Base-by-base conservation (phyloP, 129 eudicot genomes). In the Tanacetum coccineum region DNA sequence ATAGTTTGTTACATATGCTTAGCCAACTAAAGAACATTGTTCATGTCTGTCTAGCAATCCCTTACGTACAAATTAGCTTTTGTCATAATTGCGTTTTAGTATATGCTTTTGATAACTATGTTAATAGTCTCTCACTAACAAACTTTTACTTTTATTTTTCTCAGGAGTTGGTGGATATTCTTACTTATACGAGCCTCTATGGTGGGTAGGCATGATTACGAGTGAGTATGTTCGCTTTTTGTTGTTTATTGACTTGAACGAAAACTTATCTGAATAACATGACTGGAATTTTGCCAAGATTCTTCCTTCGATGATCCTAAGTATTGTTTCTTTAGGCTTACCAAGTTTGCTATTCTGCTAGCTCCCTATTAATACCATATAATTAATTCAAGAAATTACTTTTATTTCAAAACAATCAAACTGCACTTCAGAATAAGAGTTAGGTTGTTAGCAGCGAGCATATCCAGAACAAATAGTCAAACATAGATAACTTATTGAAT, bases 201-300 rank as follows among this genome's bases (percentile, higher is more conserved):
- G 98, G 98, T 91, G 98, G 98, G 80, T 83, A 71, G 98, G 98
- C 80, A 78, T 91, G 93, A 91, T 81, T 72, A 81, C 98, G 76
- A 91, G 98, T 91, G 72, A 91, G 98, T 85, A 80, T 51, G 70
- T 28, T 64, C 59, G 46, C 59, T 60, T 50, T 18, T 60, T 59
- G 20, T 25, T 18, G 49, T 60, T 60, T 59, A 49, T 30, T 48
- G 28, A 59, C 30, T 14, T 74, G 7, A 13, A 48, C 5, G 22
- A 18, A 32, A 36, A 14, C 3, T 49, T 12, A 13, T 51, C 4
- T 62, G 45, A 11, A 59, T 46, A 15, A 11, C 19, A 59, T 70
- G 66, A 30, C 22, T 61, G 59, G 26, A 25, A 25, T 18, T 57
- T 25, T 6, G 3, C 39, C 6, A 36, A 36, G 10, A 7, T 36